These are phyloP conservation scores for Phytophthora pseudosyringae DNA, from an alignment of 352 stramenopile species.

Conservation along the genomic window DNA sequence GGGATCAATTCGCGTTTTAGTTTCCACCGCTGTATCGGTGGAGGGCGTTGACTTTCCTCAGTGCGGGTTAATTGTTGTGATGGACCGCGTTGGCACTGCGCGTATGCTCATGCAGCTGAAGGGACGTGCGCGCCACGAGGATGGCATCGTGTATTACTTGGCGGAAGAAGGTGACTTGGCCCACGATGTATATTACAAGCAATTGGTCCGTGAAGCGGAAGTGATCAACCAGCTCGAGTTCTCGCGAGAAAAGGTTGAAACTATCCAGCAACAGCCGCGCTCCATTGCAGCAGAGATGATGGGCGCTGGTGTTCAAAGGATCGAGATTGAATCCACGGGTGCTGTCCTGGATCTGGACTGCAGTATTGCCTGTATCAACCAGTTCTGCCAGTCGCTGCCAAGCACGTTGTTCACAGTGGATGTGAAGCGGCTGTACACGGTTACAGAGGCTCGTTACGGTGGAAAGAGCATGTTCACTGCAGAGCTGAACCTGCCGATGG, in stretches of 20 bases:
- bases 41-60: constrained; percentile 86
- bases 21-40: constrained; percentile 80
- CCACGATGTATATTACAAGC: constrained; percentile 55
- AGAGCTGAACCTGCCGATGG: constrained; percentile 54
- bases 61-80: constrained; percentile 72
- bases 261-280: constrained; percentile 61
- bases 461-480: constrained; percentile 60
- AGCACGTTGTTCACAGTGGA: constrained; percentile 57
- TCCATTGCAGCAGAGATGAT: constrained; percentile 53
- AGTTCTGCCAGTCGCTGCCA: constrained; percentile 81
- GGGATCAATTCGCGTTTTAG: constrained; percentile 57
- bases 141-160: constrained; percentile 82
- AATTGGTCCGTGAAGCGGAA: constrained; percentile 49
- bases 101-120: constrained; percentile 79
- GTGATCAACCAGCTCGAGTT: constrained; percentile 76
- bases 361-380: constrained; percentile 74
- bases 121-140: constrained; percentile 74
- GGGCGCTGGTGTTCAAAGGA: constrained; percentile 37
- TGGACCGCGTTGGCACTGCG: constrained; percentile 56
- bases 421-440: constrained; percentile 63
- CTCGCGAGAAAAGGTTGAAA: constrained; percentile 64
- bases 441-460: constrained; percentile 34
- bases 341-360: constrained; percentile 79
- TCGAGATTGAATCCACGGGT: constrained; percentile 61
- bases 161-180: constrained; percentile 55